Percentiles rank a stretch among this genome's conserved stretches.
phyloP scores from a whole-genome alignment of 1,139 yeast genomes.

The Pneumocystis jirovecii region DNA sequence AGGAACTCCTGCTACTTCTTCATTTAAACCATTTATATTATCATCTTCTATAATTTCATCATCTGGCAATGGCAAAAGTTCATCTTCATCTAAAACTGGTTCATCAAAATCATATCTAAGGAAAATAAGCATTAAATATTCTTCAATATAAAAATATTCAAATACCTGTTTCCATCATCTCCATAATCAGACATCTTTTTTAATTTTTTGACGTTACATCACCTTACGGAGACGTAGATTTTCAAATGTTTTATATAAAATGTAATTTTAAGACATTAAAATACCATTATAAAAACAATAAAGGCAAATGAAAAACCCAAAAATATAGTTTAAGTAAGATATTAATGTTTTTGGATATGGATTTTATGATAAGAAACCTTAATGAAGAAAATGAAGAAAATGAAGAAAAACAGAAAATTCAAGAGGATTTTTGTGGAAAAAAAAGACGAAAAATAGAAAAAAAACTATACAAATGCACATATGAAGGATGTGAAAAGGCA shows the following conservation, averaged over 20 bases:
- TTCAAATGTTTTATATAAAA: no score
- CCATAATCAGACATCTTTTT: neutral
- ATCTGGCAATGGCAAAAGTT: slow-evolving; percentile 23
- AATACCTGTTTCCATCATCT: neutral
- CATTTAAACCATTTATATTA: slow-evolving; percentile 47
- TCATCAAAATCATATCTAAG: neutral
- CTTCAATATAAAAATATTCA: neutral
- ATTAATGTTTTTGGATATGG: neutral
- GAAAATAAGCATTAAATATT: neutral
- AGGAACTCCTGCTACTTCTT: neutral
- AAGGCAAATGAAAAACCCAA: no score
- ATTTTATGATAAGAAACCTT: neutral
- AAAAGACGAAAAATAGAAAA: neutral
- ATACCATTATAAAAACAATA: no score
- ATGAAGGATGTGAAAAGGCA: slow-evolving; percentile 49
- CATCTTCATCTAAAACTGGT: slow-evolving; percentile 40
- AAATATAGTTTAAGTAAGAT: no score
- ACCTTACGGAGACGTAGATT: no score
- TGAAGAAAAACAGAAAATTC: neutral
- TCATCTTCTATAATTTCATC: slow-evolving; percentile 28
- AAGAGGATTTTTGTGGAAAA: neutral
- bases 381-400: neutral
- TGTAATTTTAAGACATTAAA: no score
- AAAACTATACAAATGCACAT: slow-evolving; percentile 12
- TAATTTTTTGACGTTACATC: neutral